Percentiles rank a stretch among this genome's conserved stretches.
phyloP scores from a whole-genome alignment of 768 basidiomycete genomes.

The Amanita brunnescens region DNA sequence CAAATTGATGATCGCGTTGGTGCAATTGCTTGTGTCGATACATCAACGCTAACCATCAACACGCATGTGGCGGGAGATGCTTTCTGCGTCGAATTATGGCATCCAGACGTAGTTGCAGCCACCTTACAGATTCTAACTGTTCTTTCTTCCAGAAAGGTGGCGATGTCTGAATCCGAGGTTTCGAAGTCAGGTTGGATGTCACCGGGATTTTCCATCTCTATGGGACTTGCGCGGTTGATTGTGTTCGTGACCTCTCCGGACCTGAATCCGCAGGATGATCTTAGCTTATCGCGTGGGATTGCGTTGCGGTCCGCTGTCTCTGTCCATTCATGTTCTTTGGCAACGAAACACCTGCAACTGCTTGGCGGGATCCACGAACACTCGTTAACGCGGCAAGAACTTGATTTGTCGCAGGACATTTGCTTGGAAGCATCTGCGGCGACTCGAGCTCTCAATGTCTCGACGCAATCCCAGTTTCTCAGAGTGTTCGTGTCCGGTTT shows the following conservation, averaged over 20 bases:
- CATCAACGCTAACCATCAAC: slow-evolving; percentile 34
- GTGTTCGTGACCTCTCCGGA: slow-evolving; percentile 73
- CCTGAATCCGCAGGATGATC: slow-evolving; percentile 61
- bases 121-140: slow-evolving; percentile 25
- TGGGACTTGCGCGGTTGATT: slow-evolving; percentile 54
- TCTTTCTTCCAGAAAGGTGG: slow-evolving; percentile 30
- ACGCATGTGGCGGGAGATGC: slow-evolving; percentile 45
- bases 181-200: slow-evolving; percentile 6
- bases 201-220: slow-evolving; percentile 43
- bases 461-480: slow-evolving; percentile 30
- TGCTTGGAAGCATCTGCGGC: slow-evolving; percentile 35
- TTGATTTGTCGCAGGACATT: slow-evolving; percentile 46
- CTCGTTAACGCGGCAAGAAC: slow-evolving; percentile 39
- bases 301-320: slow-evolving; percentile 47
- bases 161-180: slow-evolving; percentile 9
- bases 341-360: slow-evolving; percentile 27
- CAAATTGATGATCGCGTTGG: slow-evolving; percentile 39
- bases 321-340: slow-evolving; percentile 47
- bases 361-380: slow-evolving; percentile 26
- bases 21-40: slow-evolving; percentile 31
- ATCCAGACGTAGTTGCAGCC: slow-evolving; percentile 45
- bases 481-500: slow-evolving; percentile 38
- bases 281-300: slow-evolving; percentile 62
- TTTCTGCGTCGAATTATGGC: slow-evolving; percentile 61
- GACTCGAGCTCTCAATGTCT: slow-evolving; percentile 24